These are phyloP conservation scores for Nemania serpens DNA, from an alignment of 2,329 filamentous ascomycete genomes.

Conservation along the genomic window DNA sequence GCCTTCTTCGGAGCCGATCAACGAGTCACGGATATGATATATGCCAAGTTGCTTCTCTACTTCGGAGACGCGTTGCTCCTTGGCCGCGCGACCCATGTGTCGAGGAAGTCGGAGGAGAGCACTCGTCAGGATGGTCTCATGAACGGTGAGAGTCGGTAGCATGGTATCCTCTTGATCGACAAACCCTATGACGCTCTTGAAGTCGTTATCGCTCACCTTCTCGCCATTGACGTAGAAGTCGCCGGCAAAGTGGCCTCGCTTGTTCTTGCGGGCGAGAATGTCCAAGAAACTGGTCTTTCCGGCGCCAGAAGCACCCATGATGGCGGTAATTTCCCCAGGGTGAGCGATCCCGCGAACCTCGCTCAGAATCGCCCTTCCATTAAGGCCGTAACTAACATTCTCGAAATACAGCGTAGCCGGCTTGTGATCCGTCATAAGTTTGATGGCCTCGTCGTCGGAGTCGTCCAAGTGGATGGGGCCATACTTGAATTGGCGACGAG, in stretches of 20 bases:
- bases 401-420: constrained; percentile 88
- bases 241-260: constrained; percentile 77
- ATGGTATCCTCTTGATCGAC: constrained; percentile 99
- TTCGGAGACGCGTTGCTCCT: constrained; percentile 88
- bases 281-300: constrained; percentile 98
- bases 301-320: constrained; percentile 97
- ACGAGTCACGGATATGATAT: constrained; percentile 87
- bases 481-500: constrained; percentile 71
- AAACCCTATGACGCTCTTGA: constrained; percentile 91
- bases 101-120: constrained; percentile 88
- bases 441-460: constrained; percentile 83
- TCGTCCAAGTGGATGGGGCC: constrained; percentile 84
- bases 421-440: constrained; percentile 89
- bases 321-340: constrained; percentile 93
- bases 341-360: constrained; percentile 85
- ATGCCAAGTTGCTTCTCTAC: constrained; percentile 97
- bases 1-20: constrained; percentile 95
- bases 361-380: constrained; percentile 83
- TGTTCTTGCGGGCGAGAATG: constrained; percentile 95
- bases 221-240: constrained; percentile 94
- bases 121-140: constrained; percentile 96
- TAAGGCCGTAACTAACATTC: constrained; percentile 83
- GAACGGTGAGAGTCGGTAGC: constrained; percentile 92
- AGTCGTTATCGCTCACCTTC: constrained; percentile 81
- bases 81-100: constrained; percentile 85